Evolutionary conservation across 202 grass and related monocot species (phyloP).

Genomic region (Schoenoplectus tabernaemontani): DNA sequence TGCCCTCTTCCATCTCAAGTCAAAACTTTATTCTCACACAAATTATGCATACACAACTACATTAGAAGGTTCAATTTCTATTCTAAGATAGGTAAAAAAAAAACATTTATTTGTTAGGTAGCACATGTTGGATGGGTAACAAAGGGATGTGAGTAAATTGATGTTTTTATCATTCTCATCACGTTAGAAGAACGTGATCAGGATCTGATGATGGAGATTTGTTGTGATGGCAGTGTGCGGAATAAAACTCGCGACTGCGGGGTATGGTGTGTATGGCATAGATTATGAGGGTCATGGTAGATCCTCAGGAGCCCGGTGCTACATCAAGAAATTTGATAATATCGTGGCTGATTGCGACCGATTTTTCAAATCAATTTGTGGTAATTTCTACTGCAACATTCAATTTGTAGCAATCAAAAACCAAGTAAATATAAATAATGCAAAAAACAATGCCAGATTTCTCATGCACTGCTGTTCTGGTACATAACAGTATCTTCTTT

Average conservation of each 20-base stretch:
- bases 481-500: neutral
- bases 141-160: neutral
- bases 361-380: constrained; percentile 80
- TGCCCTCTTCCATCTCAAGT: too few relatives aligned
- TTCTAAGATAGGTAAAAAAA: too few relatives aligned
- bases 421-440: neutral
- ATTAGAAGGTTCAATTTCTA: too few relatives aligned
- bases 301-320: constrained; percentile 68
- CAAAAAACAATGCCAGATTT: neutral
- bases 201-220: constrained; percentile 28
- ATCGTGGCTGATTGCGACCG: constrained; percentile 51
- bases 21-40: too few relatives aligned
- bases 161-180: neutral
- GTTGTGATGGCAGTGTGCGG: constrained; percentile 50
- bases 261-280: constrained; percentile 67
- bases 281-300: constrained; percentile 87
- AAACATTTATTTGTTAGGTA: too few relatives aligned
- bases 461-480: neutral
- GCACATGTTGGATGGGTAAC: too few relatives aligned
- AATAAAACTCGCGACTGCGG: constrained; percentile 39
- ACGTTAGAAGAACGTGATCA: constrained; percentile 14
- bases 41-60: too few relatives aligned
- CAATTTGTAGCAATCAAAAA: neutral
- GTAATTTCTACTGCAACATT: constrained; percentile 20
- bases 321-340: constrained; percentile 67